Evolutionary conservation across 305 asterid genomes (phyloP), one percentile per base, ranked within the genome.

Genomic region (Fraxinus paxiana): DNA sequence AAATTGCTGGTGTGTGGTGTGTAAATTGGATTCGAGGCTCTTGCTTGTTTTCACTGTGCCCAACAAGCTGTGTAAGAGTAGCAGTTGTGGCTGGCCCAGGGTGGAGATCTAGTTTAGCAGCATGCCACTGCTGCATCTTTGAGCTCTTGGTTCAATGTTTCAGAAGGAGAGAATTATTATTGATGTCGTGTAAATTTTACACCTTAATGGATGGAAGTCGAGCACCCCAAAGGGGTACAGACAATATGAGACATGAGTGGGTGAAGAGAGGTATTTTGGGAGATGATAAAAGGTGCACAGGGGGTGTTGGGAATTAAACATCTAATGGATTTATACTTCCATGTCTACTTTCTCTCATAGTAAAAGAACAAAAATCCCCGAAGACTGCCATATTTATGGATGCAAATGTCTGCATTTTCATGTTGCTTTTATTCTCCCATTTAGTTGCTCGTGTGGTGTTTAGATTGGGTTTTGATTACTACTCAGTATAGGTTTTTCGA

Each of bases 361-460:
- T 72, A 35, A 38, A 33, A 1, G 41, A 33, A 34, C 15, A 2
- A 18, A 72, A 72, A 72, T 35, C 6, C 28, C 48, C 0, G 2
- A 5, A 13, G 2, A 15, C 28, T 34, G 76, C 30, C 48, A 6
- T 5, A 34, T 20, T 17, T n/a, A 5, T n/a, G 63, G 63, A 51
- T 51, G 63, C 63, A 1, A 51, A n/a, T 51, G 24, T n/a, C 22
- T 51, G 6, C 20, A 48, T 48, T 63, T 3, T 33, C 10, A 0
- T 77, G 77, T 67, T 76, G 65, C 63, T 61, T 84, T 73, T 30
- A 43, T 37, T 63, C 48, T 79, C 35, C 69, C 37, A 1, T 51
- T n/a, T 15, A 51, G 61, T n/a, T 51, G 61, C 8, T 51, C 0
- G 0, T 15, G 22, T n/a, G 61, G 61, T 51, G 22, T n/a, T 51